phyloP scores from a whole-genome alignment of 768 basidiomycete genomes.

The Symmetrospora coprosmae region DNA sequence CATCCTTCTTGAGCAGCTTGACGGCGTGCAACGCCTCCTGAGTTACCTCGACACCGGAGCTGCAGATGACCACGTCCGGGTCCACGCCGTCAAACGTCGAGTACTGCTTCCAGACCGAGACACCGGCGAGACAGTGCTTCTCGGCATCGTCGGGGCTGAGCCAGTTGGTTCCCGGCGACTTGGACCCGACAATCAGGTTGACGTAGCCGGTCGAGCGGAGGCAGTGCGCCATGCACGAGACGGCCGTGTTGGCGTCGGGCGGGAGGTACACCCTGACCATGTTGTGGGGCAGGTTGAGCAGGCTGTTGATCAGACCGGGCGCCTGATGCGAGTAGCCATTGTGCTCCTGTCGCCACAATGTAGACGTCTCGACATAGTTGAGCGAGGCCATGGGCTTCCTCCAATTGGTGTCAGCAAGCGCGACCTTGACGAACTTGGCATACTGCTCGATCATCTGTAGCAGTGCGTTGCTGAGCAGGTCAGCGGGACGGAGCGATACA shows the following conservation, averaged over 20 bases:
- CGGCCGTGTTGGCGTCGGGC: slow-evolving; percentile 76
- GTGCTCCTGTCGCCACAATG: slow-evolving; percentile 54
- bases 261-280: slow-evolving; percentile 51
- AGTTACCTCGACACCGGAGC: slow-evolving; percentile 71
- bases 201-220: slow-evolving; percentile 69
- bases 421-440: slow-evolving; percentile 54
- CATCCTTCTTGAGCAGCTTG: slow-evolving; percentile 54
- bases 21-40: slow-evolving; percentile 81
- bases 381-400: slow-evolving; percentile 55
- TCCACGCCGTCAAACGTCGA: slow-evolving; percentile 35
- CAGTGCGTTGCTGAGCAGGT: background rate
- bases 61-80: slow-evolving; percentile 54
- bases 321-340: slow-evolving; percentile 77
- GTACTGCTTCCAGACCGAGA: slow-evolving; percentile 68
- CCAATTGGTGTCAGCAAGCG: slow-evolving; percentile 45
- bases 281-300: slow-evolving; percentile 61
- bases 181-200: slow-evolving; percentile 78
- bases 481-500: slow-evolving; percentile 47
- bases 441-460: slow-evolving; percentile 45
- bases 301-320: slow-evolving; percentile 55
- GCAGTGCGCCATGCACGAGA: slow-evolving; percentile 72
- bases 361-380: slow-evolving; percentile 78
- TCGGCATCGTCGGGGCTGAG: slow-evolving; percentile 61
- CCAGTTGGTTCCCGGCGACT: slow-evolving; percentile 49
- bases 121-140: slow-evolving; percentile 73